Evolutionary conservation across 2,329 filamentous ascomycete genomes (phyloP).

Genomic region (Fusarium pseudocircinatum): DNA sequence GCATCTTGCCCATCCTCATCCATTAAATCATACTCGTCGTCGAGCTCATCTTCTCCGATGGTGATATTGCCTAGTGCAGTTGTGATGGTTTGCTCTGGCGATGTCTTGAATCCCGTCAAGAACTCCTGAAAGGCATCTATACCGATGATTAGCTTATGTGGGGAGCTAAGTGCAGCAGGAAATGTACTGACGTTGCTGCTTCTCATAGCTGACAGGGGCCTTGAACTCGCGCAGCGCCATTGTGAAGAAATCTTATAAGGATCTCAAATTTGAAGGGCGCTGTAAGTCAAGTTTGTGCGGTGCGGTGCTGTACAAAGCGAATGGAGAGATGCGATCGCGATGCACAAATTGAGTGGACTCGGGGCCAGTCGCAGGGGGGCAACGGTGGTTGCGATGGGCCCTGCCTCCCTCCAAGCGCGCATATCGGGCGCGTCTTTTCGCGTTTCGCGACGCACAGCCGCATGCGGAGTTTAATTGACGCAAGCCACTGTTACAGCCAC

Average conservation of each 20-base stretch:
- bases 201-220: slow-evolving; percentile 84
- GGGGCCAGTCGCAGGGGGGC: slow-evolving; percentile 43
- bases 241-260: slow-evolving; percentile 42
- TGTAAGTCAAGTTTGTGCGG: slow-evolving; percentile 18
- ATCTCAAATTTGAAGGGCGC: slow-evolving; percentile 29
- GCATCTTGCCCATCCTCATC: slow-evolving; percentile 76
- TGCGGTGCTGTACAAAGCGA: slow-evolving; percentile 2
- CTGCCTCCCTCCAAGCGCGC: slow-evolving; percentile 6
- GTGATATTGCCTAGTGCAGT: slow-evolving; percentile 86
- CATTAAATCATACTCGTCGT: slow-evolving; percentile 94
- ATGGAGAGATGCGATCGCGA: slow-evolving; percentile 35
- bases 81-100: slow-evolving; percentile 74
- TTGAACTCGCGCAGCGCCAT: slow-evolving; percentile 90
- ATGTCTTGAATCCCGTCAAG: slow-evolving; percentile 86
- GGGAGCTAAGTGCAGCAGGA: not conserved
- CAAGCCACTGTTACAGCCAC: slow-evolving; percentile 26
- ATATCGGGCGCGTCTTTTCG: slow-evolving; percentile 47
- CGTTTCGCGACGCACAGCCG: slow-evolving; percentile 46
- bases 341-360: slow-evolving; percentile 48
- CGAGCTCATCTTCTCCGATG: slow-evolving; percentile 86
- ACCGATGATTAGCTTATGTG: slow-evolving; percentile 41
- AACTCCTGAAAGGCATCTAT: slow-evolving; percentile 88
- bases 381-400: slow-evolving; percentile 33
- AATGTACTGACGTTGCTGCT: slow-evolving; percentile 75
- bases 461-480: slow-evolving; percentile 42